Evolutionary conservation across 2,329 filamentous ascomycete genomes (phyloP), one percentile per base, ranked within the genome.

Genomic region (Xylariaceae sp.): DNA sequence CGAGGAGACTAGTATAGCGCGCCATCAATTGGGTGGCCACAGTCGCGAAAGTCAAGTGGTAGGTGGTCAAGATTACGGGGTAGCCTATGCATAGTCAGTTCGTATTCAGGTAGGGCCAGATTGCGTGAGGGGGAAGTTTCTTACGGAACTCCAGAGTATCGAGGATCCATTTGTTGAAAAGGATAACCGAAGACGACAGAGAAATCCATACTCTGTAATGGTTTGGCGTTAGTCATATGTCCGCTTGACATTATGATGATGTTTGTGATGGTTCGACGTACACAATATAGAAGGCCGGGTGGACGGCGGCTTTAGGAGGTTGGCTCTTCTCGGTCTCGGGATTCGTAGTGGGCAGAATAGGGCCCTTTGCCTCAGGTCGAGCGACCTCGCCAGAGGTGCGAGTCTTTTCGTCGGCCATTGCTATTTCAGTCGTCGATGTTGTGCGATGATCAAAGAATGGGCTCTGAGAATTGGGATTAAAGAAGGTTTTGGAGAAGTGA

Each of bases 101-200:
- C 60, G 46, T 48, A 48, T 41, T 57, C 85, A 89, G 69, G 84
- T 88, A 3, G 69, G 89, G 77, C 49, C 48, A 59, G 54, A 20
- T 40, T 19, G 32, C 9, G 40, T 54, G n/a, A 44, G 42, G n/a
- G 19, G 50, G 42, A 14, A 7, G 44, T 37, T 49, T 52, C 87
- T 81, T 82, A 91, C 89, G 84, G 81, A 97, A 97, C 62, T 90
- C 83, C 61, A 89, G 83, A 40, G 89, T 93, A 70, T 93, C 88
- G 61, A 98, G 84, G 70, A 99, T 91, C 86, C 91, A 96, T 85
- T 99, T 99, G 87, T 99, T 98, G 88, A 97, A 98, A 60, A 99
- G 82, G 74, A 99, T 99, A 72, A 98, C 92, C 68, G 89, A 91
- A 43, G 92, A 96, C 71, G 91, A 96, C 74, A 97, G 82, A 57